A percentile compares a stretch with the other conserved stretches of the same genome.
phyloP scores from a whole-genome alignment of 306 rosid species.

The Cyamopsis tetragonoloba region DNA sequence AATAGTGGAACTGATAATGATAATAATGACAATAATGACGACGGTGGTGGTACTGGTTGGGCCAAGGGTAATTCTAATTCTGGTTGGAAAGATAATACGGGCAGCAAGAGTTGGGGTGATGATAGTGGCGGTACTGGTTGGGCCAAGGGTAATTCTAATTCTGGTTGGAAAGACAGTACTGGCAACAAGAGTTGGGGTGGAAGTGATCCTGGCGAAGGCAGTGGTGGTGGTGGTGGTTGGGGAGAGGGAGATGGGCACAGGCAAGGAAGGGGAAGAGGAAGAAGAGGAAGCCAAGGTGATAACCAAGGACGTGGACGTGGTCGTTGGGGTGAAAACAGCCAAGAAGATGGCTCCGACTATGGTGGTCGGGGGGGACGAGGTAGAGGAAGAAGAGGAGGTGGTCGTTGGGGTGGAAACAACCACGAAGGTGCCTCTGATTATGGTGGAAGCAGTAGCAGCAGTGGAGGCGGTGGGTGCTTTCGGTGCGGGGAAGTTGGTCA shows the following conservation, averaged over 20 bases:
- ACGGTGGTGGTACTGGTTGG: background rate
- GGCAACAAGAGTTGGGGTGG: slow-evolving; percentile 13
- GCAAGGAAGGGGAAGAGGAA: slow-evolving; percentile 2
- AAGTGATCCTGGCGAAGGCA: background rate
- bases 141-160: slow-evolving; percentile 9
- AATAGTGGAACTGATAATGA: background rate
- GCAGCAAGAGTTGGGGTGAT: background rate
- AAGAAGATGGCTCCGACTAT: background rate
- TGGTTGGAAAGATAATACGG: background rate
- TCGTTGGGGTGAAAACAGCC: slow-evolving; percentile 15
- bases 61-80: background rate
- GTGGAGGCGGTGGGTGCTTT: slow-evolving; percentile 37
- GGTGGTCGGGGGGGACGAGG: no score
- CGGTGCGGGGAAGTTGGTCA: slow-evolving; percentile 68
- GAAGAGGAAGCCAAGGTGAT: slow-evolving; percentile 18
- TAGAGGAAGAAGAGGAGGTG: background rate
- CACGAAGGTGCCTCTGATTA: slow-evolving; percentile 30
- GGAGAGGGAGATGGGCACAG: background rate
- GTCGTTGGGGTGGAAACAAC: slow-evolving; percentile 12
- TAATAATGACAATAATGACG: no score
- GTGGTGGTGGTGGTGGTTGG: slow-evolving; percentile 1
- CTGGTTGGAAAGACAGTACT: background rate
- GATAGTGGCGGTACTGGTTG: background rate
- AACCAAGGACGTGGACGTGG: background rate
- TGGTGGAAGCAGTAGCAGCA: background rate